Percentiles rank a stretch among this genome's conserved stretches.
phyloP scores from a whole-genome alignment of 2,329 filamentous ascomycete species.

The Trichocomaceae sp. region DNA sequence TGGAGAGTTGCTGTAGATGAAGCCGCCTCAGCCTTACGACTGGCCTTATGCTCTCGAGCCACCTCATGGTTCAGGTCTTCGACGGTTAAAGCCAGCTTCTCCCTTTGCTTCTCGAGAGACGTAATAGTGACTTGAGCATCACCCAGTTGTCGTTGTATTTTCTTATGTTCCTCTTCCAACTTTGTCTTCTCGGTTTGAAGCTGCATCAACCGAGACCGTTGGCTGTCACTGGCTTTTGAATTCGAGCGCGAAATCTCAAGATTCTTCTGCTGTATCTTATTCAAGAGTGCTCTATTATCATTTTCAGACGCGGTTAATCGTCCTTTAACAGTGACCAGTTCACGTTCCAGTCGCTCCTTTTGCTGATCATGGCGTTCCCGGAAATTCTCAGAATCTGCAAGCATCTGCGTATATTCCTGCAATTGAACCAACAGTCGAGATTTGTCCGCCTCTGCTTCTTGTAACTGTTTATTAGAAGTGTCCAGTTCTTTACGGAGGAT shows the following conservation, averaged over 20 bases:
- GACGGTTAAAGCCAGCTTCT: constrained; percentile 79
- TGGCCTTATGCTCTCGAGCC: constrained; percentile 80
- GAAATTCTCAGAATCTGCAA: constrained; percentile 83
- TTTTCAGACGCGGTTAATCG: constrained; percentile 88
- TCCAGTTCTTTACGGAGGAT: constrained; percentile 74
- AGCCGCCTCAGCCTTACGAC: constrained; percentile 81
- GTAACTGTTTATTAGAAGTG: constrained; percentile 66
- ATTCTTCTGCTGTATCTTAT: constrained; percentile 96
- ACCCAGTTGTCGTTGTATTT: constrained; percentile 74
- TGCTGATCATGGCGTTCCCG: constrained; percentile 85
- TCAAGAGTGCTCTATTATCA: constrained; percentile 88
- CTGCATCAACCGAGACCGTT: constrained; percentile 66
- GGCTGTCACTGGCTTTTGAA: constrained; percentile 76
- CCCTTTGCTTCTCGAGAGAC: constrained; percentile 85
- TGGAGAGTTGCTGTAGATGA: constrained; percentile 74
- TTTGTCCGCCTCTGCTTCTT: constrained; percentile 74
- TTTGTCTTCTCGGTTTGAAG: constrained; percentile 78
- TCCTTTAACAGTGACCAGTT: constrained; percentile 84
- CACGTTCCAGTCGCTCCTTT: constrained; percentile 86
- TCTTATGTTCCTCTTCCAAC: constrained; percentile 73
- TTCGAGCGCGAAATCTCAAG: constrained; percentile 88
- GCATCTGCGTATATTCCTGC: constrained; percentile 77
- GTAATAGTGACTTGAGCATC: constrained; percentile 77
- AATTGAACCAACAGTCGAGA: constrained; percentile 70
- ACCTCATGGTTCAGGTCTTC: constrained; percentile 93